A percentile compares a stretch with the other conserved stretches of the same genome.
These are phyloP conservation scores for Termitomyces sp. DNA, from an alignment of 768 basidiomycete species.

Conservation along the genomic window DNA sequence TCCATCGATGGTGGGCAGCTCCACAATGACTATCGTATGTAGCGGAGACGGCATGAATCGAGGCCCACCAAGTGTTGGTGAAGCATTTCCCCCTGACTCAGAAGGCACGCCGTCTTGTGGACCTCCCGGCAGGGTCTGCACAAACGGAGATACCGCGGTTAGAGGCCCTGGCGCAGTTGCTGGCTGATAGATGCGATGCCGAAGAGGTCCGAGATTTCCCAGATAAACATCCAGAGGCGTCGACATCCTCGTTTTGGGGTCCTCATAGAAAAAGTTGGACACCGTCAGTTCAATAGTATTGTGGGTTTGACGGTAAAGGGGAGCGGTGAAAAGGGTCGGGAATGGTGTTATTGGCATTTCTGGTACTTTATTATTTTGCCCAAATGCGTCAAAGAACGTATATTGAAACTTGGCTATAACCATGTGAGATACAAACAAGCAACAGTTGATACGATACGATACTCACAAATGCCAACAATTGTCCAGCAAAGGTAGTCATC, in stretches of 20 bases:
- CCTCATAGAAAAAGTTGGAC: constrained; percentile 83
- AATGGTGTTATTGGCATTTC: constrained; percentile 84
- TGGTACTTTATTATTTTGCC: constrained; percentile 72
- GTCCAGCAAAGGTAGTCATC: constrained; percentile 97
- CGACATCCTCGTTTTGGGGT: constrained; percentile 57
- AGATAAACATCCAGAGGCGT: constrained; percentile 85
- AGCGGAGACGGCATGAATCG: constrained; percentile 53
- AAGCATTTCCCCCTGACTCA: constrained; percentile 23
- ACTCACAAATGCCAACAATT: constrained; percentile 90
- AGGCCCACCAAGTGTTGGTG: constrained; percentile 27
- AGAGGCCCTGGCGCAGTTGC: constrained; percentile 58
- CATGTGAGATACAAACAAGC: background rate
- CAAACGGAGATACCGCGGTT: constrained; percentile 57
- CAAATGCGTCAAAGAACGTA: constrained; percentile 89
- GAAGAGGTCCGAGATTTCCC: constrained; percentile 83
- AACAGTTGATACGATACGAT: constrained; percentile 1
- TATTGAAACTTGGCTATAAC: constrained; percentile 84
- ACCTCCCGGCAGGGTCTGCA: constrained; percentile 39
- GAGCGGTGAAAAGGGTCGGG: constrained; percentile 80
- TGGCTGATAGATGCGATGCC: constrained; percentile 72
- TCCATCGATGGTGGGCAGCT: constrained; percentile 73
- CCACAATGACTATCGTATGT: constrained; percentile 81
- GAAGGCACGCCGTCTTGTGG: constrained; percentile 28
- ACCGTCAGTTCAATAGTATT: constrained; percentile 82
- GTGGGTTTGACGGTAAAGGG: constrained; percentile 62